These are phyloP conservation scores for Ochetophila trinervis DNA, from an alignment of 306 rosid species.

Conservation along the genomic window DNA sequence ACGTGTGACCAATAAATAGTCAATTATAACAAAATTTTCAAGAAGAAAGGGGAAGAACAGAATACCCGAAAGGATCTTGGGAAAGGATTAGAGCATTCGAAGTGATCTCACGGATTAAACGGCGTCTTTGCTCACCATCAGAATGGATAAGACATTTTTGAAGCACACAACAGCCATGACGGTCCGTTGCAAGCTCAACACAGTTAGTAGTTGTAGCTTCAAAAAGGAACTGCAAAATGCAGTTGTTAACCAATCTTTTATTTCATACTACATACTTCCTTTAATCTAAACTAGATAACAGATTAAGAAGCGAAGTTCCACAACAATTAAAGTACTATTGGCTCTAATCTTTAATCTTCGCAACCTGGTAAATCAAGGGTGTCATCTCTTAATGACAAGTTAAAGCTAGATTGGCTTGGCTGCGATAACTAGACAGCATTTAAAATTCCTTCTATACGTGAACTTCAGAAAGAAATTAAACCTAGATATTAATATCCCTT, in stretches of 20 bases:
- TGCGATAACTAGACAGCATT: slow-evolving; percentile 8
- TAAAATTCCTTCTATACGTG: background rate
- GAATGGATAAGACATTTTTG: slow-evolving; percentile 51
- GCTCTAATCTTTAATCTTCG: background rate
- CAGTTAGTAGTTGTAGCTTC: slow-evolving; percentile 48
- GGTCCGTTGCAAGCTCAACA: slow-evolving; percentile 51
- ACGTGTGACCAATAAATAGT: background rate
- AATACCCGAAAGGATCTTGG: slow-evolving; percentile 60
- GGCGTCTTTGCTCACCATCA: slow-evolving; percentile 31
- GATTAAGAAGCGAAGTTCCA: background rate
- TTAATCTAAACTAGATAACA: background rate
- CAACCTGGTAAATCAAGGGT: background rate
- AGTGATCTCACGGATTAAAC: slow-evolving; percentile 39
- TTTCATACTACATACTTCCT: slow-evolving; percentile 2
- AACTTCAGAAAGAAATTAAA: background rate
- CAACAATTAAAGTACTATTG: background rate
- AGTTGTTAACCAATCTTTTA: background rate
- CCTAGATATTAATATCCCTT: slow-evolving; percentile 7
- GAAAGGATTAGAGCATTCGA: slow-evolving; percentile 48
- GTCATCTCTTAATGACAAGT: background rate
- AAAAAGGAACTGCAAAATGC: slow-evolving; percentile 46
- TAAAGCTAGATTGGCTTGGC: background rate
- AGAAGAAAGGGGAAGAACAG: slow-evolving; percentile 1
- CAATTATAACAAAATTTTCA: background rate
- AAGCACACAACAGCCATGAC: slow-evolving; percentile 65